phyloP scores from a whole-genome alignment of 345 rosid species.

The Syzygium jambos region DNA sequence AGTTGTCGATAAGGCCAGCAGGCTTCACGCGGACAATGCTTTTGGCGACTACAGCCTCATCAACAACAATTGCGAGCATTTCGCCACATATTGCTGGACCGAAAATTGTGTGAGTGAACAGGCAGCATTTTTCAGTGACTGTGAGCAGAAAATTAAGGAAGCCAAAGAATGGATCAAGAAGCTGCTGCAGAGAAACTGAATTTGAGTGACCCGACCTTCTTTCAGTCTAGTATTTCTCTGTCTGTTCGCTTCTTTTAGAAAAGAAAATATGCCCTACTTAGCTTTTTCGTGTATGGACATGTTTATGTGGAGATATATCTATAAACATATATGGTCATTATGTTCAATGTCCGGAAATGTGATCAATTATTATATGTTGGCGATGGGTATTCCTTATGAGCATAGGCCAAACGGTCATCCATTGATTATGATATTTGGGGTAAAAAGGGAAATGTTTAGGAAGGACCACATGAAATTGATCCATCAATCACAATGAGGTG shows the following conservation, averaged over 20 bases:
- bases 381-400: no score
- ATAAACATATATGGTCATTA: not conserved
- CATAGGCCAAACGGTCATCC: no score
- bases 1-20: not conserved
- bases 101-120: not conserved
- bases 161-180: conserved; percentile 4
- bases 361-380: not conserved
- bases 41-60: not conserved
- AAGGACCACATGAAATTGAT: no score
- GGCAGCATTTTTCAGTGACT: not conserved
- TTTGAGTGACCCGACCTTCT: not conserved
- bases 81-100: not conserved
- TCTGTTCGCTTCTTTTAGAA: not conserved
- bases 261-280: not conserved
- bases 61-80: not conserved
- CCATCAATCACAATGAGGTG: no score
- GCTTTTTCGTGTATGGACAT: not conserved
- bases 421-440: no score
- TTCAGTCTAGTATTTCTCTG: not conserved
- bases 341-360: not conserved
- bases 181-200: not conserved
- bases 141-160: conserved; percentile 31
- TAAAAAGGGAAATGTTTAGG: no score
- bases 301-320: not conserved
- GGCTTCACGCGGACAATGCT: not conserved